phyloP scores from a whole-genome alignment of 768 basidiomycete genomes.

The Pulveroboletus sp. region DNA sequence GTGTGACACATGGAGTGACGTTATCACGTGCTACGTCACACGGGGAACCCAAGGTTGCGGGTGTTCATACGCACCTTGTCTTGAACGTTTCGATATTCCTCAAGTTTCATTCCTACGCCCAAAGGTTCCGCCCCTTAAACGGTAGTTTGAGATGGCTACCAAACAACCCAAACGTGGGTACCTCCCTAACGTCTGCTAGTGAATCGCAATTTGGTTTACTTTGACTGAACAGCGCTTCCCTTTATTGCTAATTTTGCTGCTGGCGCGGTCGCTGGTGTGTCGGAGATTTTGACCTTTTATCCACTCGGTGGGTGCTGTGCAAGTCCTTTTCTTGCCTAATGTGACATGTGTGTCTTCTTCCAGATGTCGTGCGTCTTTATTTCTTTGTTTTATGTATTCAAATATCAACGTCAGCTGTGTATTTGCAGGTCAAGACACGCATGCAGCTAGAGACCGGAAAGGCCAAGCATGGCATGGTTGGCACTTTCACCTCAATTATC shows the following conservation, averaged over 20 bases:
- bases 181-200: neutral
- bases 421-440: conserved; percentile 85
- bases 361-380: conserved; percentile 75
- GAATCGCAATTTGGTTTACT: conserved; percentile 4
- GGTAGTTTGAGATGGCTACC: conserved; percentile 19
- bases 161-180: conserved; percentile 32
- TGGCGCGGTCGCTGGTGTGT: conserved; percentile 93
- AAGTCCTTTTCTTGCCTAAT: neutral
- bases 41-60: too few species aligned
- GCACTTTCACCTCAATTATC: conserved; percentile 78
- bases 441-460: conserved; percentile 95
- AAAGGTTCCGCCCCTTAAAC: neutral
- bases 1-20: conserved; percentile 12
- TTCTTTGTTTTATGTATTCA: neutral
- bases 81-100: neutral
- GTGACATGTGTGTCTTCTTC: conserved; percentile 2
- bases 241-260: conserved; percentile 89
- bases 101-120: neutral
- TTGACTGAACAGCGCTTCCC: conserved; percentile 56
- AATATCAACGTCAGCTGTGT: conserved; percentile 4
- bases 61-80: neutral
- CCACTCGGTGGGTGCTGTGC: conserved; percentile 66
- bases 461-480: conserved; percentile 67
- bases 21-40: conserved; percentile 10
- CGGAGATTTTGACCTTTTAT: conserved; percentile 80